These are phyloP conservation scores for Cercis canadensis DNA, from an alignment of 306 rosid species.

Conservation along the genomic window DNA sequence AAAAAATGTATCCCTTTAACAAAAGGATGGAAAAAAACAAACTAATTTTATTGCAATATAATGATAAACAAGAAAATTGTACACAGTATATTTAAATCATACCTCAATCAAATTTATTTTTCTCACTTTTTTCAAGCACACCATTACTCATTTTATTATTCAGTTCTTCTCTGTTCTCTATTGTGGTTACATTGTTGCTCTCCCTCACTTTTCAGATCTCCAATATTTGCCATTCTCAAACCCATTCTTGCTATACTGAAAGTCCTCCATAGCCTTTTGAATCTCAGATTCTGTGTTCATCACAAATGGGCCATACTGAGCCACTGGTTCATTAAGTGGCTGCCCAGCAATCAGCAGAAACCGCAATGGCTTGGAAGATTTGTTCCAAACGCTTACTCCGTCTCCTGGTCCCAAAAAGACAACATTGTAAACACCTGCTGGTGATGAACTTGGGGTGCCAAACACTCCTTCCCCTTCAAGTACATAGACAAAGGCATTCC, in stretches of 20 bases:
- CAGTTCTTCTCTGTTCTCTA: too few relatives aligned
- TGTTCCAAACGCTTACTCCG: constrained; percentile 61
- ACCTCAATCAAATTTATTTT: too few relatives aligned
- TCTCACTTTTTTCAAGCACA: too few relatives aligned
- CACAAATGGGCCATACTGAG: constrained; percentile 68
- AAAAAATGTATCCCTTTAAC: too few relatives aligned
- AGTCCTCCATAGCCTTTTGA: constrained; percentile 58
- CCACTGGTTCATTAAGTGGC: constrained; percentile 67
- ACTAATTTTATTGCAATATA: too few relatives aligned
- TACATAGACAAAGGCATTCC: constrained; percentile 61
- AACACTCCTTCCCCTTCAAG: constrained; percentile 67
- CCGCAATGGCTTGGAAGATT: constrained; percentile 52
- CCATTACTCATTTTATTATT: too few relatives aligned
- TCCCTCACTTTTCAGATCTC: neutral
- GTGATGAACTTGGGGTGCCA: constrained; percentile 39
- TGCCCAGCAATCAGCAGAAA: constrained; percentile 61
- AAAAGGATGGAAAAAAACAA: too few relatives aligned
- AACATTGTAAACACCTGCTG: constrained; percentile 48
- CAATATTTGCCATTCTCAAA: too few relatives aligned
- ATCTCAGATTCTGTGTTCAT: constrained; percentile 71
- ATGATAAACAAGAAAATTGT: too few relatives aligned
- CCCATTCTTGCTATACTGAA: constrained; percentile 54
- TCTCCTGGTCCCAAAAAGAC: constrained; percentile 62
- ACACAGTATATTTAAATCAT: too few relatives aligned
- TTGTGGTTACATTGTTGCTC: too few relatives aligned